Evolutionary conservation across 306 rosid genomes (phyloP), one percentile per base, ranked within the genome.

Genomic region (Corylus avellana): DNA sequence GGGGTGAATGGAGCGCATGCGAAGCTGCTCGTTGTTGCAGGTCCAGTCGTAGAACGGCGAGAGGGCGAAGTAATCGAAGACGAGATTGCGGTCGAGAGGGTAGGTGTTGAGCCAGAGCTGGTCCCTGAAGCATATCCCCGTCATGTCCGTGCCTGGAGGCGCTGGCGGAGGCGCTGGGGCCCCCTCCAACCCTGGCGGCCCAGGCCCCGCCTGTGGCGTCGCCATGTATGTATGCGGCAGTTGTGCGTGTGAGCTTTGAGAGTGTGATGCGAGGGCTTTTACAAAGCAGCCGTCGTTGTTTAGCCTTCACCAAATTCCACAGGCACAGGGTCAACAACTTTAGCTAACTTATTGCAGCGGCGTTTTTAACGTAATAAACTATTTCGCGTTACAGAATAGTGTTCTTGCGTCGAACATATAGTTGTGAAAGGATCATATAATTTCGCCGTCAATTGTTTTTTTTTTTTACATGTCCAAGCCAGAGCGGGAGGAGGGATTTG

Each of bases 41-140:
- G 96, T 86, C 92, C 92, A 92, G 51, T 92, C 98, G 79, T 92
- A 95, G 91, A 95, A 95, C 14, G 98, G 94, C 13, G 98, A 95
- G 7, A 95, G 70, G 8, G 98, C 98, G 72, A 92, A 95, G 88
- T 92, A 95, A 84, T 95, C 98, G 81, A 95, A 95, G 17, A 95
- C 98, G 37, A 95, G 70, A 75, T 92, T 92, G 72, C 98, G 94
- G 86, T 92, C 98, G 2, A 95, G 89, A 12, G 96, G 96, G 76
- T 87, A 92, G 2, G 91, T 87, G 86, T 90, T 92, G n/a, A 95
- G 92, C 98, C 98, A 95, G 0, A 95, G 86, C 67, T 92, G 98
- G 77, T 95, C 98, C 63, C 94, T 78, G 87, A 95, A 95, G 92
- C 97, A 92, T 42, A 95, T 95, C 73, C 97, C 98, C 6, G 97